phyloP scores from a whole-genome alignment of 805 yeast genomes.

The Scheffersomyces coipomensis region DNA sequence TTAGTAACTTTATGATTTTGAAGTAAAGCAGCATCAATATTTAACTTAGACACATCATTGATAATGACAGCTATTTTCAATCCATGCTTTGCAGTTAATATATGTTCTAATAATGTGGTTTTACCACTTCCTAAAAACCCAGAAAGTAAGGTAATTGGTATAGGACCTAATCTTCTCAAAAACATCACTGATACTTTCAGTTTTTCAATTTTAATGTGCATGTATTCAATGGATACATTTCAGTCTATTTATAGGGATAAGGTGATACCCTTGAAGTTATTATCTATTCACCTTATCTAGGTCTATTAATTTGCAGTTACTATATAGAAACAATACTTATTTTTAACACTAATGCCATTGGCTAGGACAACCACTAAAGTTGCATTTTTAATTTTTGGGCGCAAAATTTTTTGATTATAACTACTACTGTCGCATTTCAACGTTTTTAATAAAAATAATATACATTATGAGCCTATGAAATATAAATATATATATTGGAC shows the following conservation, averaged over 20 bases:
- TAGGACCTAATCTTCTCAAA: constrained; percentile 18
- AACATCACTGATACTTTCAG: neutral
- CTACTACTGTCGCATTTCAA: neutral
- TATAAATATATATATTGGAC: neutral
- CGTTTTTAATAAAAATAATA: neutral
- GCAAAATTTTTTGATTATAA: neutral
- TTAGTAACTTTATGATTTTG: constrained; percentile 37
- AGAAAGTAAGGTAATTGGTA: constrained; percentile 46
- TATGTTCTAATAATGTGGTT: constrained; percentile 45
- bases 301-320: too few relatives aligned
- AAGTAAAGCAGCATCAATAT: constrained; percentile 43
- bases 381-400: neutral
- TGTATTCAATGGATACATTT: too few relatives aligned
- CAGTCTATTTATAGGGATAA: too few relatives aligned
- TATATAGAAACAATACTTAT: too few relatives aligned
- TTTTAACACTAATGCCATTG: neutral
- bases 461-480: neutral
- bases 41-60: constrained; percentile 44
- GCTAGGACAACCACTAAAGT: neutral
- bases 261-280: neutral
- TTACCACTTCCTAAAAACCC: constrained; percentile 49
- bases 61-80: constrained; percentile 44
- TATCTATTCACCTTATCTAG: too few relatives aligned
- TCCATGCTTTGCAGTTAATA: constrained; percentile 39
- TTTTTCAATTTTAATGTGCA: neutral